phyloP scores from a whole-genome alignment of 108 stramenopile species.

The Seminavis robusta region DNA sequence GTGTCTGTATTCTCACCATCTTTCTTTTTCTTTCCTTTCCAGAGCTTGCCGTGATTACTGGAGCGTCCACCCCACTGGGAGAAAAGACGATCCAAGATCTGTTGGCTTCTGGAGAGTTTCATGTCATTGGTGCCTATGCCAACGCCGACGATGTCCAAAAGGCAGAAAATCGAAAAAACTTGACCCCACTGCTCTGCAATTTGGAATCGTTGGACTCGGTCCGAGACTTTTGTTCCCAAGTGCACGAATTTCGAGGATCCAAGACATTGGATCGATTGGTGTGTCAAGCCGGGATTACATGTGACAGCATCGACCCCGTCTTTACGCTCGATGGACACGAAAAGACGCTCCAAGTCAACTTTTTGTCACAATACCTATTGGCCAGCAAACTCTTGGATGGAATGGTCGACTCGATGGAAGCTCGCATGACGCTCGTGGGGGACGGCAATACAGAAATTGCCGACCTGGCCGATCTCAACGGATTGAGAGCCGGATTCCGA shows the following conservation, averaged over 20 bases:
- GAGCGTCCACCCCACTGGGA: slow-evolving; percentile 85
- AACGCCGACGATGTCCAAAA: slow-evolving; percentile 83
- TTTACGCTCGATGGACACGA: slow-evolving; percentile 85
- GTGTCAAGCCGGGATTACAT: slow-evolving; percentile 79
- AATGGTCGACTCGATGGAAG: slow-evolving; percentile 67
- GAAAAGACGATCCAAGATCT: slow-evolving; percentile 79
- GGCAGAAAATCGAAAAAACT: slow-evolving; percentile 76
- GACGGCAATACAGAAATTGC: slow-evolving; percentile 89
- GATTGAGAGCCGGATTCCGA: slow-evolving; percentile 77
- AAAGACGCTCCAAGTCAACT: slow-evolving; percentile 91
- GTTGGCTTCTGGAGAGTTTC: slow-evolving; percentile 71
- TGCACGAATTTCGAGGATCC: slow-evolving; percentile 61
- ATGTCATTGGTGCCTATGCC: slow-evolving; percentile 84
- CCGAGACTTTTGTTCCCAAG: slow-evolving; percentile 64
- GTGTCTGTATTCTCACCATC: no score
- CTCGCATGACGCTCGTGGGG: slow-evolving; percentile 83
- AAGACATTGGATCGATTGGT: slow-evolving; percentile 85
- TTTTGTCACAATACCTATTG: slow-evolving; percentile 85
- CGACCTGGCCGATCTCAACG: slow-evolving; percentile 81
- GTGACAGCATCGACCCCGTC: slow-evolving; percentile 70
- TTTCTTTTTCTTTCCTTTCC: background rate
- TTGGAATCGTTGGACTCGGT: slow-evolving; percentile 86
- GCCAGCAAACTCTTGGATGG: slow-evolving; percentile 53
- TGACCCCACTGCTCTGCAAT: slow-evolving; percentile 82
- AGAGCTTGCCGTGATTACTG: slow-evolving; percentile 89